Base-by-base conservation (phyloP, 495 filamentous ascomycete species). In the Podospora pseudoanserina region DNA sequence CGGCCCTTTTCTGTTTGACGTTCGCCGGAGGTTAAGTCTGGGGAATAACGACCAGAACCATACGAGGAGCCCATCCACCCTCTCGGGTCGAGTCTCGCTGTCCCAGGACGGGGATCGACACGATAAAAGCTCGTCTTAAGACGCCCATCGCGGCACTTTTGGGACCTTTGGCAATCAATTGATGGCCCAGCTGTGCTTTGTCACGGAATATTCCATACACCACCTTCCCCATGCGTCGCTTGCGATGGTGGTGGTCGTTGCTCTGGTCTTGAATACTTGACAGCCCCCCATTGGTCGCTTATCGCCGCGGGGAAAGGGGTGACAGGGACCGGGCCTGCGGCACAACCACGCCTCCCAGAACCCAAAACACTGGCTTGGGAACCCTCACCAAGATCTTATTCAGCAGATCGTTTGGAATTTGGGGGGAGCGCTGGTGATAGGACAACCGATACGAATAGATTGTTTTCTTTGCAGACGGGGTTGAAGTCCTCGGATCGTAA, bases 291-390 rank as follows among this genome's bases (percentile, higher is more conserved):
- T 53, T 54, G 34, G 32, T 34, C 32, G 39, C 39, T 49, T 49
- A 49, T 49, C 53, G 20, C 63, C 39, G 44, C 32, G 11, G 30
- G 39, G 28, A 23, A 28, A 20, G 53, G 34, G 19, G 13, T 13
- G 27, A 61, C 68, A 67, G 44, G 65, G 65, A 70, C 68, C 68
- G 61, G 65, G 68, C 20, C 56, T 20, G 63, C 65, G 63, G 65
- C 39, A 49, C 39, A 49, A 49, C 39, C 39, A 49, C 59, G 26
- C 23, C 65, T 26, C 13, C 39, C 5, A 49, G 15, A 49, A 49
- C 39, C 39, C 65, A 56, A 63, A 61, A 63, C 26, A 1, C n/a
- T 30, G 30, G 65, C 34, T 60, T 60, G 62, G 65, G 59, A 27
- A 49, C 39, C 39, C 39, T 49, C 39, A 49, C 39, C 39, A 49